Evolutionary conservation across 2,329 filamentous ascomycete species (phyloP), one percentile per base, ranked within the genome.

Genomic region (Cytospora schulzeri): DNA sequence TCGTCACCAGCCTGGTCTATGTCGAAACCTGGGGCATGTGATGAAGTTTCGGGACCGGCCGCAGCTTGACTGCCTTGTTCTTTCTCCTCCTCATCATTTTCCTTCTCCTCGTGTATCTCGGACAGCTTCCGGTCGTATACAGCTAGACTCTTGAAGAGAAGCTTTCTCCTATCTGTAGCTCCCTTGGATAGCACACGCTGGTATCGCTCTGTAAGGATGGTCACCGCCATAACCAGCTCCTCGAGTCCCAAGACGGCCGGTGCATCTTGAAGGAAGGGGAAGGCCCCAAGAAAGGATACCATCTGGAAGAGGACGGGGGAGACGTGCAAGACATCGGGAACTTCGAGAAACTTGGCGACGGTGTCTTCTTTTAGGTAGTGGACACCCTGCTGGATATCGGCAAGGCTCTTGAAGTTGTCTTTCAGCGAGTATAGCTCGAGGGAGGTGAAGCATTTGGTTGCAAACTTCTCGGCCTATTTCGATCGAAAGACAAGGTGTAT

Each of bases 391-490:
- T 89, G 82, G 19, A 82, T 76, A 70, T 92, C 89, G 68, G 90
- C 88, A 24, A 92, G 85, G 64, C 81, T 85, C 65, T 83, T 84
- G 78, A 92, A 92, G 71, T 91, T 89, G 72, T 91, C 86, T 70
- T 88, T 88, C 76, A 91, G 86, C 35, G 85, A 91, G 76, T 90
- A 91, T 33, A 91, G 79, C 75, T 93, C 90, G 63, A 92, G 80
- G 1, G 87, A 83, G 0, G 87, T 87, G 76, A 90, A 92, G 76
- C 88, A 91, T 71, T 87, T 88, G 65, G 86, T 83, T 62, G 86
- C 88, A 73, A 92, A 92, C 69, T 78, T 84, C 62, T 79, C 76
- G 68, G 86, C 86, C 87, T 89, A 64, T 61, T 59, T 35, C 35
- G 24, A 14, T 15, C 35, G 29, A 14, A 26, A 29, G 17, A 14